A percentile compares a stretch with the other conserved stretches of the same genome.
These are phyloP conservation scores for Lasiosphaeria hispida DNA, from an alignment of 495 filamentous ascomycete species.

Conservation along the genomic window DNA sequence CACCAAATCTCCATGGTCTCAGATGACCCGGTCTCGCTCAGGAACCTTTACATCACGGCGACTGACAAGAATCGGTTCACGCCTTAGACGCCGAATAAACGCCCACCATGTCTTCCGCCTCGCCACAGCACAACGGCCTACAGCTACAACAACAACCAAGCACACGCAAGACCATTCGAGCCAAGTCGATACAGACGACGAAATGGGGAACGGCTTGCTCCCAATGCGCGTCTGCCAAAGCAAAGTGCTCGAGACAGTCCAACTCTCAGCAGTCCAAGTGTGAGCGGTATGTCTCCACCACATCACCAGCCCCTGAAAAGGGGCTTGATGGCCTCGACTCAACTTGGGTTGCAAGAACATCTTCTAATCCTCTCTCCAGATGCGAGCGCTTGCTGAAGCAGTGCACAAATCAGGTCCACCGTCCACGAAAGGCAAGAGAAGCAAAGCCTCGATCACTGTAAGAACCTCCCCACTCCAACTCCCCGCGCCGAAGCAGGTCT, in stretches of 20 bases:
- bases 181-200: not conserved
- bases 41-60: too few species aligned
- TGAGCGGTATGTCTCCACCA: not conserved
- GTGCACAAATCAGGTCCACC: conserved; percentile 8
- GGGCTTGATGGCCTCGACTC: too few species aligned
- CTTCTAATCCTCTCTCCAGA: not conserved
- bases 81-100: too few species aligned
- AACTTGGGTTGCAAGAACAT: too few species aligned
- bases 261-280: not conserved
- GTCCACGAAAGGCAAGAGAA: conserved; percentile 1
- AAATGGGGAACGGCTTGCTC: not conserved
- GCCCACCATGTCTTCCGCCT: too few species aligned
- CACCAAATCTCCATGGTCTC: too few species aligned
- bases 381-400: conserved; percentile 10
- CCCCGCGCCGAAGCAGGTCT: too few species aligned
- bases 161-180: not conserved
- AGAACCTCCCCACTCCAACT: not conserved
- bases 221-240: not conserved
- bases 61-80: too few species aligned
- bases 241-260: not conserved
- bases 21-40: too few species aligned
- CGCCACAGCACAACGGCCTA: too few species aligned
- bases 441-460: not conserved
- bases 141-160: too few species aligned
- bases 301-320: too few species aligned